phyloP scores from a whole-genome alignment of 1,139 yeast genomes.

The Zhuliangozyma blackwelliae region DNA sequence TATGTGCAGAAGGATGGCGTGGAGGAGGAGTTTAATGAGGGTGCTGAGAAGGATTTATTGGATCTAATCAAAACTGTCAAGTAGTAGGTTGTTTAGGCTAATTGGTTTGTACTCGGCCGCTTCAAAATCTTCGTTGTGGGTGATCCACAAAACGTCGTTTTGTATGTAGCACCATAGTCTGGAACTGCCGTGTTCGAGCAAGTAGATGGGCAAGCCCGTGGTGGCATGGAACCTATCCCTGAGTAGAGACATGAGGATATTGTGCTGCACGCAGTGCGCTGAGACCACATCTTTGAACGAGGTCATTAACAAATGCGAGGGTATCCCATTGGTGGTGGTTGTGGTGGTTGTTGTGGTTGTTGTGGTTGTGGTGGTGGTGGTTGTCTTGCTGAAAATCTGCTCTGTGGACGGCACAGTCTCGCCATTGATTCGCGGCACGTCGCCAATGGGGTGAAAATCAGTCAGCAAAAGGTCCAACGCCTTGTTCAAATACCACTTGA shows the following conservation, averaged over 20 bases:
- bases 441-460: constrained; percentile 5
- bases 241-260: constrained; percentile 18
- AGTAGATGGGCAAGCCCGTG: constrained; percentile 22
- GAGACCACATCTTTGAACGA: constrained; percentile 38
- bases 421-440: constrained; percentile 18
- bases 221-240: constrained; percentile 16
- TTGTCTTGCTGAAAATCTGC: constrained; percentile 5
- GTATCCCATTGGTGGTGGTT: constrained; percentile 25
- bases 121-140: constrained; percentile 4
- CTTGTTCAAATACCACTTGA: constrained; percentile 26
- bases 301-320: constrained; percentile 25
- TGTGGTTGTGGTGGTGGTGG: not conserved
- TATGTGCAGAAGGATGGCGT: constrained; percentile 21
- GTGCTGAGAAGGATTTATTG: constrained; percentile 21
- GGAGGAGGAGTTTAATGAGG: constrained; percentile 11
- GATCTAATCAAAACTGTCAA: constrained; percentile 16
- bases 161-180: constrained; percentile 21
- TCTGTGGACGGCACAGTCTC: constrained; percentile 8
- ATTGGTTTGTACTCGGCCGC: constrained; percentile 19
- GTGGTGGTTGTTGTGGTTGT: no score
- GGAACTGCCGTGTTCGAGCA: constrained; percentile 9
- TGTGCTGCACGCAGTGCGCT: constrained; percentile 23
- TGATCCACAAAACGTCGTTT: constrained; percentile 33
- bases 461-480: constrained; percentile 11
- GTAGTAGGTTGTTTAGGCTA: constrained; percentile 16